Evolutionary conservation across 305 asterid species (phyloP).

Genomic region (Fraxinus sp.): DNA sequence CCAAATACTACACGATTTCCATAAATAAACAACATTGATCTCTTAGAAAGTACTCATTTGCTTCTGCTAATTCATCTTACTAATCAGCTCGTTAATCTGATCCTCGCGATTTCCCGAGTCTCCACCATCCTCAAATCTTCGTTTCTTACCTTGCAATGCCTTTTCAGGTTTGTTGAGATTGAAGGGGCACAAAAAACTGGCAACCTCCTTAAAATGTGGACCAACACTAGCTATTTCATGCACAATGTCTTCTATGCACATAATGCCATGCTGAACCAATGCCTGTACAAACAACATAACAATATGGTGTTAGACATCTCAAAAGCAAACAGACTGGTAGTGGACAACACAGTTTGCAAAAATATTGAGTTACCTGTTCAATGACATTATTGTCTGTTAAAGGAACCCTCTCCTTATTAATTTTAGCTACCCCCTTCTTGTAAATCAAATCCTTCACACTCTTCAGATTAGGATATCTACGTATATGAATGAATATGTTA

Average conservation of each 20-base stretch:
- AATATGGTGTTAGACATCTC: background rate
- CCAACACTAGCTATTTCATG: constrained; percentile 69
- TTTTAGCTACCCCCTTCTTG: constrained; percentile 78
- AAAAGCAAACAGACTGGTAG: background rate
- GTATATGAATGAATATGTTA: constrained; percentile 1
- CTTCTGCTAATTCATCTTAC: constrained; percentile 71
- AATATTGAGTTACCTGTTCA: constrained; percentile 58
- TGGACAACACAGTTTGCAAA: constrained; percentile 3
- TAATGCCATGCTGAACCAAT: constrained; percentile 62
- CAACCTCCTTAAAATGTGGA: constrained; percentile 61
- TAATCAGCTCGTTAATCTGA: constrained; percentile 64
- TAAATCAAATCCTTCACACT: constrained; percentile 85
- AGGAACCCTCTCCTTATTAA: constrained; percentile 63
- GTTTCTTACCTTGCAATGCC: constrained; percentile 75
- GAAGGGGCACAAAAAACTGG: constrained; percentile 70
- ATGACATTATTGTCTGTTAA: constrained; percentile 80
- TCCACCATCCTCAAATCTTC: constrained; percentile 71
- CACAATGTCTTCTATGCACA: constrained; percentile 85
- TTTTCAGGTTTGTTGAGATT: constrained; percentile 71
- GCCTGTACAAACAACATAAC: constrained; percentile 44
- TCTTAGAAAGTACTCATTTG: background rate
- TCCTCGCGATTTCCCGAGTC: constrained; percentile 83
- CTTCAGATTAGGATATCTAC: constrained; percentile 80
- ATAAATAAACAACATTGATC: background rate
- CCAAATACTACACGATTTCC: background rate